Evolutionary conservation across 148 eudicot genomes (phyloP).

Genomic region (Vaccinium darrowii): DNA sequence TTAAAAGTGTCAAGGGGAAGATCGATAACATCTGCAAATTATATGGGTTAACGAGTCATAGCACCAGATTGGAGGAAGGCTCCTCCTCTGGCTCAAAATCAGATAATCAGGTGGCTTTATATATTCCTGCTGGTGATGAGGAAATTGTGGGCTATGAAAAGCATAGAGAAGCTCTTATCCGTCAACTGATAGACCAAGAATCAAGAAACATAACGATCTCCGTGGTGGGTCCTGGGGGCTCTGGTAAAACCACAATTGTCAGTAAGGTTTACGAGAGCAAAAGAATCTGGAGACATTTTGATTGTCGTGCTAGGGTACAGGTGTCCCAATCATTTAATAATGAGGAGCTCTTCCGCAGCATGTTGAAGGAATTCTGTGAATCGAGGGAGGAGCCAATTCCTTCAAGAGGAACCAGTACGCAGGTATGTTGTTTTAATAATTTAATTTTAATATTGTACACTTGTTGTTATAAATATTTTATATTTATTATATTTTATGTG

Average conservation of each 20-base stretch:
- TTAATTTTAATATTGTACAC: too few species aligned
- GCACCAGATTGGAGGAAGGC: not conserved
- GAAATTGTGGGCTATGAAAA: slow-evolving; percentile 24
- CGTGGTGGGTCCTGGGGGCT: slow-evolving; percentile 29
- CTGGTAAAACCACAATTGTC: slow-evolving; percentile 27
- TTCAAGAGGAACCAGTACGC: not conserved
- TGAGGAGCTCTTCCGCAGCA: not conserved
- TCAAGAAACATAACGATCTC: slow-evolving; percentile 10
- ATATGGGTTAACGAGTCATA: not conserved
- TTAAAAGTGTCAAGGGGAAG: not conserved
- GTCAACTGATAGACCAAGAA: not conserved
- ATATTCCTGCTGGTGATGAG: not conserved
- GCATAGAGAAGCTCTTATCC: not conserved
- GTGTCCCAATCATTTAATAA: slow-evolving; percentile 4
- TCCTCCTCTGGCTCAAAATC: too few species aligned
- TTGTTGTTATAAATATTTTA: too few species aligned
- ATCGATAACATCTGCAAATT: not conserved
- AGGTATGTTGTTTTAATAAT: not conserved
- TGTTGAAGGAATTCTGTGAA: not conserved
- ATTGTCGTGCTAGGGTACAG: slow-evolving; percentile 30
- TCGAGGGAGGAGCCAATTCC: not conserved
- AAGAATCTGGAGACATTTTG: slow-evolving; percentile 10
- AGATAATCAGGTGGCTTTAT: not conserved
- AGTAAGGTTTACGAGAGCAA: slow-evolving; percentile 14
- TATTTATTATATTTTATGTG: too few species aligned